Conservation (phyloP, 495 filamentous ascomycete species). For the Aspergillus sparsus region DNA sequence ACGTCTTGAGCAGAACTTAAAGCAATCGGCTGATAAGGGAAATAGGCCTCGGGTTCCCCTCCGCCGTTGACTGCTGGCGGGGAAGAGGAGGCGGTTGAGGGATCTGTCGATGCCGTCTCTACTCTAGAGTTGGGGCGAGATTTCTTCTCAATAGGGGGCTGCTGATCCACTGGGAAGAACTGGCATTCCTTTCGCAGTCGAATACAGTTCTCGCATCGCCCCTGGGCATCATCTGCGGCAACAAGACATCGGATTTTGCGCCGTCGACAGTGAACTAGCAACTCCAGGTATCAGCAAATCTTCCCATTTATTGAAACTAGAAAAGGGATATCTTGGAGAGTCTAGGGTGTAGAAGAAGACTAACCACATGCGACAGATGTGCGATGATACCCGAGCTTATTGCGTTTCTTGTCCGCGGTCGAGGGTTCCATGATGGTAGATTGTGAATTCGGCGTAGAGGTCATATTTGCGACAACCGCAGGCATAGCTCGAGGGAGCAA, state of each 20-base stretch:
- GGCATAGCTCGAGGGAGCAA: conserved; percentile 42
- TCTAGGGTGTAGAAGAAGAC: conserved; percentile 34
- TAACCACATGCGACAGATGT: conserved; percentile 97
- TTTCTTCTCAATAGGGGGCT: conserved; percentile 60
- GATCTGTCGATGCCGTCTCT: conserved; percentile 44
- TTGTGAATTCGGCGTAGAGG: conserved; percentile 68
- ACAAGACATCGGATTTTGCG: conserved; percentile 94
- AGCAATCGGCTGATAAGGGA: conserved; percentile 44
- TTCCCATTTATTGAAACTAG: no score
- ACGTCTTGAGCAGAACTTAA: conserved; percentile 43
- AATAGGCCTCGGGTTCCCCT: conserved; percentile 44
- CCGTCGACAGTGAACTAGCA: conserved; percentile 83
- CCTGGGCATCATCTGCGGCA: conserved; percentile 72
- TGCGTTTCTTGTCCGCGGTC: conserved; percentile 78
- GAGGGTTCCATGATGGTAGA: conserved; percentile 47
- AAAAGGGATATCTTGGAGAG: no score
- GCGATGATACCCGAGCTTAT: conserved; percentile 95
- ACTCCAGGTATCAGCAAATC: conserved; percentile 19
- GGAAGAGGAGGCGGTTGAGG: conserved; percentile 48
- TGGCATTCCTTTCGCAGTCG: conserved; percentile 94
- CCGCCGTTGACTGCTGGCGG: conserved; percentile 36
- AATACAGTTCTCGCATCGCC: conserved; percentile 94
- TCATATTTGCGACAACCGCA: conserved; percentile 58
- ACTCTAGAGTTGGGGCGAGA: conserved; percentile 48
- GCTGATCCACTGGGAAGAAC: conserved; percentile 90